Conservation (phyloP, 306 rosid species). For the Elaeagnus macrophylla region DNA sequence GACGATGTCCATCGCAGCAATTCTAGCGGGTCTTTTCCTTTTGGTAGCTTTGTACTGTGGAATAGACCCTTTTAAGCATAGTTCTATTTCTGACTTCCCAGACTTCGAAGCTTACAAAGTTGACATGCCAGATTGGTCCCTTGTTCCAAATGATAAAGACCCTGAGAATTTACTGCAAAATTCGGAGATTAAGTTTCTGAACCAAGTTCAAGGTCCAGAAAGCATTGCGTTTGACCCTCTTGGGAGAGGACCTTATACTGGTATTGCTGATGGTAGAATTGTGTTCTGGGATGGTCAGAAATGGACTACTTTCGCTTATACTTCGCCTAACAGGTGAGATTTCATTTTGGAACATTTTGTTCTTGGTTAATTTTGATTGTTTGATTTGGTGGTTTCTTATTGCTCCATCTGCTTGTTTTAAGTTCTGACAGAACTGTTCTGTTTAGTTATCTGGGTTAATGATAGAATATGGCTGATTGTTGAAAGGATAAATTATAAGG, state of each 20-base stretch:
- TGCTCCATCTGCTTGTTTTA: neutral
- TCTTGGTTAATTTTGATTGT: neutral
- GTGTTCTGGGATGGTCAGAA: slow-evolving; percentile 64
- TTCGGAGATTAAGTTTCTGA: slow-evolving; percentile 62
- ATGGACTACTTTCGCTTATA: slow-evolving; percentile 70
- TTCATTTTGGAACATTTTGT: neutral
- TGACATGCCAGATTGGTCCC: slow-evolving; percentile 52
- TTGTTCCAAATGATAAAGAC: slow-evolving; percentile 48
- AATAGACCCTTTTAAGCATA: slow-evolving; percentile 61
- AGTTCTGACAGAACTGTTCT: neutral
- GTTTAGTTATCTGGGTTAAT: neutral
- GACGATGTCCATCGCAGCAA: slow-evolving; percentile 28
- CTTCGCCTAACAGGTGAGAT: slow-evolving; percentile 65
- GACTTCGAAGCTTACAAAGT: slow-evolving; percentile 36
- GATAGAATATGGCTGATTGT: neutral
- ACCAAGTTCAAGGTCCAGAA: slow-evolving; percentile 83
- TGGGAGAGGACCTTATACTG: slow-evolving; percentile 91
- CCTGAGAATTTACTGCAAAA: slow-evolving; percentile 54
- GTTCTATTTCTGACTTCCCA: slow-evolving; percentile 53
- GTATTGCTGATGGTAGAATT: slow-evolving; percentile 82
- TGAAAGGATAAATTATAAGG: neutral
- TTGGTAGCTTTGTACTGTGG: slow-evolving; percentile 65
- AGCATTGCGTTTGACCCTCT: slow-evolving; percentile 71
- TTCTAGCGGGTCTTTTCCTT: slow-evolving; percentile 29
- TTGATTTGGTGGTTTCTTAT: neutral